A percentile compares a stretch with the other conserved stretches of the same genome.
These are phyloP conservation scores for Dactylonectria macrodidyma DNA, from an alignment of 2,329 filamentous ascomycete genomes.

Conservation along the genomic window DNA sequence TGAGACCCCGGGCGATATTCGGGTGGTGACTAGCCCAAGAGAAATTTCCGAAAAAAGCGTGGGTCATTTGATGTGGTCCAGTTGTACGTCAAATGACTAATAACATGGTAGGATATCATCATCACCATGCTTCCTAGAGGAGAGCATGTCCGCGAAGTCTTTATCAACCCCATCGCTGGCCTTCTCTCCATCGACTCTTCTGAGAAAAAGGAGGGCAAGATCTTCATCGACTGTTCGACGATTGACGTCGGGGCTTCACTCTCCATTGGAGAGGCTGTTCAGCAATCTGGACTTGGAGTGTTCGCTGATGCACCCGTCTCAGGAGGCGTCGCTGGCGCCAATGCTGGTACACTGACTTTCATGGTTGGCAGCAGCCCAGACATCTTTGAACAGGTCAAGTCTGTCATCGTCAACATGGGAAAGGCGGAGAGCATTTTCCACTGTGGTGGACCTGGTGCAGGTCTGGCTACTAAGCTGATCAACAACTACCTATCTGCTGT, in stretches of 20 bases:
- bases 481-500: conserved; percentile 37
- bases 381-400: conserved; percentile 16
- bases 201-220: neutral
- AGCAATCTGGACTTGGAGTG: conserved; percentile 5
- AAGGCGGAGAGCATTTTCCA: conserved; percentile 25
- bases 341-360: conserved; percentile 32
- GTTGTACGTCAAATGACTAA: neutral
- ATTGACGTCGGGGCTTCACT: conserved; percentile 23
- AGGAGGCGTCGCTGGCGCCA: conserved; percentile 29
- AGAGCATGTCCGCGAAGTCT: conserved; percentile 23
- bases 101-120: conserved; percentile 14
- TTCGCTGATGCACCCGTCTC: conserved; percentile 38
- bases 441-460: conserved; percentile 33
- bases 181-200: conserved; percentile 5
- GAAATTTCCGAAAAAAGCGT: conserved; percentile 2
- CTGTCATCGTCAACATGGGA: conserved; percentile 19
- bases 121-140: conserved; percentile 31
- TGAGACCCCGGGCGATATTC: conserved; percentile 8
- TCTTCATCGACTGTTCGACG: conserved; percentile 27
- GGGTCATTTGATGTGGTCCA: neutral
- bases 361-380: conserved; percentile 30
- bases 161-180: conserved; percentile 9
- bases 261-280: conserved; percentile 9
- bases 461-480: conserved; percentile 34
- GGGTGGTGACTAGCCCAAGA: neutral